These are phyloP conservation scores for Andrographis paniculata DNA, from an alignment of 305 asterid genomes.

Conservation along the genomic window DNA sequence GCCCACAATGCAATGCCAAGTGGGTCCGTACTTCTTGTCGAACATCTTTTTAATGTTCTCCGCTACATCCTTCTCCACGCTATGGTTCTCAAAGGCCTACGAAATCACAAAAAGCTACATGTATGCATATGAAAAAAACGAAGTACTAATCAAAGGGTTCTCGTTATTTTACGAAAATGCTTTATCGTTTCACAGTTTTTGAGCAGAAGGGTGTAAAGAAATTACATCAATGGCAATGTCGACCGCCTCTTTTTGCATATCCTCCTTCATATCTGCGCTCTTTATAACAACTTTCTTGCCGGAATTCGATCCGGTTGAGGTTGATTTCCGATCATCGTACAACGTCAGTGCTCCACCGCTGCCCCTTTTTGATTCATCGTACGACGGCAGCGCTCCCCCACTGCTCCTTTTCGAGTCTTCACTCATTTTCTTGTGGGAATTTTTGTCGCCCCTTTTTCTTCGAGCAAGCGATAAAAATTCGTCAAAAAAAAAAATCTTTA, in stretches of 20 bases:
- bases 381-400: slow-evolving; percentile 44
- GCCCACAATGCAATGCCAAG: slow-evolving; percentile 99
- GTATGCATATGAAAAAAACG: background rate
- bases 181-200: too few relatives aligned
- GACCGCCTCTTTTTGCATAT: slow-evolving; percentile 82
- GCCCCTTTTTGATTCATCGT: slow-evolving; percentile 59
- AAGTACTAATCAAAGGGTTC: too few relatives aligned
- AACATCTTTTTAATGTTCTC: slow-evolving; percentile 92
- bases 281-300: slow-evolving; percentile 64
- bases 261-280: slow-evolving; percentile 92
- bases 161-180: too few relatives aligned
- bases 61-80: slow-evolving; percentile 94
- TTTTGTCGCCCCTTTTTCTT: background rate
- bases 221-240: slow-evolving; percentile 79
- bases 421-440: slow-evolving; percentile 32
- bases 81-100: slow-evolving; percentile 82
- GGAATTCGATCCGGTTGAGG: slow-evolving; percentile 39
- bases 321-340: slow-evolving; percentile 51
- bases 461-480: background rate
- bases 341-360: slow-evolving; percentile 48
- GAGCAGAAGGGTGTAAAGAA: slow-evolving; percentile 4
- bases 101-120: background rate
- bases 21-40: slow-evolving; percentile 87
- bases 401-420: slow-evolving; percentile 61
- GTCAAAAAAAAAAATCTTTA: background rate